Evolutionary conservation across 163 green algal species (phyloP).

Genomic region (Prototheca cutis): DNA sequence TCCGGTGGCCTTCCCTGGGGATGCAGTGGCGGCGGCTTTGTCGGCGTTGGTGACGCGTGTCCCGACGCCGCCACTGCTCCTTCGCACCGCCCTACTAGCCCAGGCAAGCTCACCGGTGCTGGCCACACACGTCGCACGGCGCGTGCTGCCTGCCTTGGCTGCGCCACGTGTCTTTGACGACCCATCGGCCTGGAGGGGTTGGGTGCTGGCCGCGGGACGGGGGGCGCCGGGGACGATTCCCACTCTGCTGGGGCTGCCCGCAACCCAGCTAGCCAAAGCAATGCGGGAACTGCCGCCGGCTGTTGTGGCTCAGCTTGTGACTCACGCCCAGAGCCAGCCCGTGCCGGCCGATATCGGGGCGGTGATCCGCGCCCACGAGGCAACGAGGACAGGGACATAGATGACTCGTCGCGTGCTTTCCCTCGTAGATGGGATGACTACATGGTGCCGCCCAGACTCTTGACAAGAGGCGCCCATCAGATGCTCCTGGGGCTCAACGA

Average conservation of each 20-base stretch:
- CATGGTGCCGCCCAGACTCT: no score
- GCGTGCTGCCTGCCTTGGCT: slow-evolving; percentile 46
- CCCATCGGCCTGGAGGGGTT: slow-evolving; percentile 58
- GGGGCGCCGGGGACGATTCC: neutral
- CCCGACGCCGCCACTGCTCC: slow-evolving; percentile 63
- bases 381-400: no score
- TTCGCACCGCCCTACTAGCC: slow-evolving; percentile 63
- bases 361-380: no score
- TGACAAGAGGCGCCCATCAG: no score
- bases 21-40: slow-evolving; percentile 26
- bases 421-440: no score
- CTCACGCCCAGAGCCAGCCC: no score
- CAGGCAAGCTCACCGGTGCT: slow-evolving; percentile 36
- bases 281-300: neutral
- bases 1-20: slow-evolving; percentile 17
- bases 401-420: no score
- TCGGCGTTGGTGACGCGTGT: slow-evolving; percentile 24
- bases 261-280: neutral
- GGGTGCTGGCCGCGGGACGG: slow-evolving; percentile 40
- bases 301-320: no score
- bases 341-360: no score
- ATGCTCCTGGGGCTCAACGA: no score
- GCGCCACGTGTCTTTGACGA: slow-evolving; percentile 52
- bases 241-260: neutral
- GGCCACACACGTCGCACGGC: slow-evolving; percentile 42